phyloP scores from a whole-genome alignment of 2,329 filamentous ascomycete genomes.

The Cadophora malorum region DNA sequence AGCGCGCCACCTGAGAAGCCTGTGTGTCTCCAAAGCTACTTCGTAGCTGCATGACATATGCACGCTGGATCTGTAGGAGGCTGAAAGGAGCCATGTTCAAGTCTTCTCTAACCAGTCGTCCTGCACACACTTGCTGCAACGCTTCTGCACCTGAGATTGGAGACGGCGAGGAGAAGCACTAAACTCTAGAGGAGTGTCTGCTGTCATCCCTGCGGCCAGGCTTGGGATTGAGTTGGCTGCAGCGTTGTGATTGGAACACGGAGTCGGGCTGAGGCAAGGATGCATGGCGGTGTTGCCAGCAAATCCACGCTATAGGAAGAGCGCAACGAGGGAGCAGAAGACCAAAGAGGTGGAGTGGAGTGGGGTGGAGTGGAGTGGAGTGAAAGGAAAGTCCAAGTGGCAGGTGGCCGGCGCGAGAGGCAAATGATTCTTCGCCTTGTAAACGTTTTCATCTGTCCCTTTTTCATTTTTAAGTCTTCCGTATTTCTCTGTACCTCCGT shows the following conservation, averaged over 20 bases:
- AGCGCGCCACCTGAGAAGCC: slow-evolving; percentile 24
- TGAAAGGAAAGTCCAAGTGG: neutral
- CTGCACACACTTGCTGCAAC: neutral
- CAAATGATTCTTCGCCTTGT: slow-evolving; percentile 1
- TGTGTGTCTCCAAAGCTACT: slow-evolving; percentile 14
- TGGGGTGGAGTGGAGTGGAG: no score
- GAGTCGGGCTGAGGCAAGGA: neutral
- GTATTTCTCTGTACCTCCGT: neutral
- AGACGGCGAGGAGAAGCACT: slow-evolving; percentile 1
- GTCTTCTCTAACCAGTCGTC: slow-evolving; percentile 19
- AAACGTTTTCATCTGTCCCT: neutral
- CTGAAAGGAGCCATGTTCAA: slow-evolving; percentile 30
- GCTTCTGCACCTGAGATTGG: slow-evolving; percentile 7
- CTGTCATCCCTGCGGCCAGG: slow-evolving; percentile 1
- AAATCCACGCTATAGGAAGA: slow-evolving; percentile 27
- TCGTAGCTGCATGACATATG: slow-evolving; percentile 18
- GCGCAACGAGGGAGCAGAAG: neutral
- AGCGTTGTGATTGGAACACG: slow-evolving; percentile 14
- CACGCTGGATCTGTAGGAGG: slow-evolving; percentile 30
- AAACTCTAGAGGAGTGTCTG: slow-evolving; percentile 3
- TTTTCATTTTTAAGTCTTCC: neutral
- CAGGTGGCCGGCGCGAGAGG: slow-evolving; percentile 9
- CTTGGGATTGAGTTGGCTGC: slow-evolving; percentile 16
- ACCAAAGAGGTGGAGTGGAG: slow-evolving; percentile 7
- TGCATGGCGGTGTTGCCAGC: slow-evolving; percentile 22